Evolutionary conservation across 495 filamentous ascomycete genomes (phyloP).

Genomic region (Pseudomonodictys pantanalensis): DNA sequence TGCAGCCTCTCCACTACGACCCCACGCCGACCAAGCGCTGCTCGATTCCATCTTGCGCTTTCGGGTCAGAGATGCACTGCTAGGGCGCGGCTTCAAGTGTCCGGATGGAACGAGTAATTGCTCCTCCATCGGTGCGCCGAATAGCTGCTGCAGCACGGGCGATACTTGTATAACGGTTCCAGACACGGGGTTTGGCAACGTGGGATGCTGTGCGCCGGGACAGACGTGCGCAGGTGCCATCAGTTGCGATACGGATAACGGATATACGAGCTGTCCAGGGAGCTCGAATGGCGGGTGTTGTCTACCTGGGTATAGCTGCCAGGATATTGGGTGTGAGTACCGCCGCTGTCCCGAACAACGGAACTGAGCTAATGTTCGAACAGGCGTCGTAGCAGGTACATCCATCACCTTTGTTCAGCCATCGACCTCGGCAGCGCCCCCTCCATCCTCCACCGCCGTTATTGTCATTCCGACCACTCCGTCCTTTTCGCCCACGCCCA

Average conservation of each 20-base stretch:
- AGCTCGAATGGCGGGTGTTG: conserved; percentile 83
- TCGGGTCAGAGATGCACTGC: conserved; percentile 34
- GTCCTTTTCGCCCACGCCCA: conserved; percentile 43
- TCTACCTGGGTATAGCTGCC: conserved; percentile 74
- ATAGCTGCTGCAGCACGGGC: conserved; percentile 70
- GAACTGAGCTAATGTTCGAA: not conserved
- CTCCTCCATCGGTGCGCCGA: conserved; percentile 62
- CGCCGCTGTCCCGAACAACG: not conserved
- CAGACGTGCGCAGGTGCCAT: conserved; percentile 65
- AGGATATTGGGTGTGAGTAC: conserved; percentile 73
- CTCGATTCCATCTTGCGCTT: conserved; percentile 14
- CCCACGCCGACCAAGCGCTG: conserved; percentile 33
- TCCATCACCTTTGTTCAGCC: conserved; percentile 22
- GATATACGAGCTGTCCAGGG: conserved; percentile 65
- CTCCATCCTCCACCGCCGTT: conserved; percentile 20
- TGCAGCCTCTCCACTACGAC: conserved; percentile 42
- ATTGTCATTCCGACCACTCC: conserved; percentile 38
- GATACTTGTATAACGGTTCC: conserved; percentile 68
- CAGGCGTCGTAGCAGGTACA: conserved; percentile 26
- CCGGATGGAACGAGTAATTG: conserved; percentile 68
- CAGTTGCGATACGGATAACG: conserved; percentile 52
- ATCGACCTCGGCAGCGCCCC: conserved; percentile 1
- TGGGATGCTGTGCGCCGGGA: conserved; percentile 82
- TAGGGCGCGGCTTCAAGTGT: conserved; percentile 64
- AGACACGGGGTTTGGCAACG: conserved; percentile 70